Evolutionary conservation across 768 basidiomycete genomes (phyloP), one percentile per base, ranked within the genome.

Genomic region (Boletus rufocinnamomeus): DNA sequence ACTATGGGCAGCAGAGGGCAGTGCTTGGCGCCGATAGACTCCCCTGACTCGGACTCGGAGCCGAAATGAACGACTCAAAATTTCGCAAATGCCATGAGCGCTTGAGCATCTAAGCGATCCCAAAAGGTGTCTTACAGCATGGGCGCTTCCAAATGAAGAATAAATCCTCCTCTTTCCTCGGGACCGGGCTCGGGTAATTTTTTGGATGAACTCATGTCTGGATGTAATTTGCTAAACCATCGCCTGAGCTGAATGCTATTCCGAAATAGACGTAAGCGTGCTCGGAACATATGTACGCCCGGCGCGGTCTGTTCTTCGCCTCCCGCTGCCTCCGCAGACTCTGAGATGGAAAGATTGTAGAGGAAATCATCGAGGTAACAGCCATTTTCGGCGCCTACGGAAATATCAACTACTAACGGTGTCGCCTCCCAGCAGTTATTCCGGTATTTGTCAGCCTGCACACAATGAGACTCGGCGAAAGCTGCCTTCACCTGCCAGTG

Each of bases 311-410:
- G 47, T 38, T 58, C 44, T 62, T 64, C 44, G 57, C 55, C 46
- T 59, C 58, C 50, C 19, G n/a, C 59, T 11, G 7, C n/a, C 16
- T 25, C 28, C 41, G 19, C 54, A 52, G 30, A 19, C 43, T 43
- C 37, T 54, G 56, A 10, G 34, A 64, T 67, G 63, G 40, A 21
- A 50, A 27, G 34, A 16, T 35, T 45, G 56, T 67, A 62, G 51
- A 21, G 35, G 9, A 54, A 54, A 28, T 41, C 17, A 44, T 50
- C 54, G 27, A 61, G 56, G 66, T 55, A 10, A 50, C 4, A 14
- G 1, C 4, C 13, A 1, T 30, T 19, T 54, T 40, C 27, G 19
- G 21, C 19, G 30, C 40, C 16, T 14, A 19, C 23, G n/a, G 16
- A 4, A 25, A 16, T 2, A 25, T 19, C 28, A n/a, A 11, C 49